Evolutionary conservation across 2,329 filamentous ascomycete species (phyloP).

Genomic region (Penicillium sp.): DNA sequence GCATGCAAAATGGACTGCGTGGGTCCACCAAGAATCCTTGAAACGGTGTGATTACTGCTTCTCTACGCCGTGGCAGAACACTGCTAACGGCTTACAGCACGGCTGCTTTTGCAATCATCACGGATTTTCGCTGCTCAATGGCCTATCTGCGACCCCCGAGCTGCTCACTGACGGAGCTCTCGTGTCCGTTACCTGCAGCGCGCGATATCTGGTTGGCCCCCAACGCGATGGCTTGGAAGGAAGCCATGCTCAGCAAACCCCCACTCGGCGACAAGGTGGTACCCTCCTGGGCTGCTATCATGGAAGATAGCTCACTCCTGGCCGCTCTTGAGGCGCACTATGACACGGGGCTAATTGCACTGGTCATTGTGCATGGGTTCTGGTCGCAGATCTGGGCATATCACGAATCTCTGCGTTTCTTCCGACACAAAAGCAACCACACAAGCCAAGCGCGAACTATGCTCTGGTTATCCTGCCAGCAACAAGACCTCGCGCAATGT

Average conservation of each 20-base stretch:
- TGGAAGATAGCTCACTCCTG: neutral
- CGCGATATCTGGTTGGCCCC: slow-evolving; percentile 10
- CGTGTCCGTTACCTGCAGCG: slow-evolving; percentile 1
- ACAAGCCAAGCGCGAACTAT: neutral
- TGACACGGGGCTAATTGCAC: neutral
- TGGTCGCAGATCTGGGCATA: slow-evolving; percentile 8
- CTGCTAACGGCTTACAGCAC: neutral
- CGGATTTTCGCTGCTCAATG: slow-evolving; percentile 8
- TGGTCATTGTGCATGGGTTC: neutral
- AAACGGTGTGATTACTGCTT: neutral
- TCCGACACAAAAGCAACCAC: neutral
- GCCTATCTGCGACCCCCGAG: slow-evolving; percentile 4
- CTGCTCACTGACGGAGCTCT: slow-evolving; percentile 7
- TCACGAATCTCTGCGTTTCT: slow-evolving; percentile 2
- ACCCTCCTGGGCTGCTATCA: neutral
- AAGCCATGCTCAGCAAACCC: neutral
- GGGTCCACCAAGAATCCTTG: slow-evolving; percentile 3
- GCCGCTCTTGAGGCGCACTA: neutral
- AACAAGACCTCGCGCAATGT: neutral
- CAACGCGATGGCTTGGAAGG: neutral
- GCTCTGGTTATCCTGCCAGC: slow-evolving; percentile 1
- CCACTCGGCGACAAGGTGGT: neutral
- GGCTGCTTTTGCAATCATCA: slow-evolving; percentile 1
- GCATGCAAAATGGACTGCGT: neutral
- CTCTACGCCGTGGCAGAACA: too few relatives aligned